Percentiles rank a stretch among this genome's conserved stretches.
Conservation (phyloP, 768 basidiomycete genomes). For the Calvatia gigantea region DNA sequence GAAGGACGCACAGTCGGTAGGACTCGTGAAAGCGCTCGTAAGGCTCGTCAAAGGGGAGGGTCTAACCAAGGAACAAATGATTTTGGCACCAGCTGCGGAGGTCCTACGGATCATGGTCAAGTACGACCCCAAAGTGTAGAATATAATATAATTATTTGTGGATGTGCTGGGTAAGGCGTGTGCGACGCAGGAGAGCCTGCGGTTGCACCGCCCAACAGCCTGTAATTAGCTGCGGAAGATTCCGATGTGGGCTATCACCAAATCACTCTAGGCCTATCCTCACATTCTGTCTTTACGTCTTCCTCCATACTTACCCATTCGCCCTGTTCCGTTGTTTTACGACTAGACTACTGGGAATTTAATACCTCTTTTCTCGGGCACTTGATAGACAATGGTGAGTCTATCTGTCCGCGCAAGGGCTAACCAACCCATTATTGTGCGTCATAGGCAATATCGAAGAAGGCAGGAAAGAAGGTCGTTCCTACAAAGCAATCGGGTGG, state of each 20-base stretch:
- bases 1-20: conserved; percentile 47
- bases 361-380: neutral
- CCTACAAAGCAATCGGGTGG: conserved; percentile 61
- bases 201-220: neutral
- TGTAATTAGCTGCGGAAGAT: conserved; percentile 7
- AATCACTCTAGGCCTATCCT: neutral
- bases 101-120: conserved; percentile 35
- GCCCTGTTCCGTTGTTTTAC: neutral
- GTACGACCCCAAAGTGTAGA: neutral
- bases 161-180: neutral
- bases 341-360: neutral
- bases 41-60: conserved; percentile 42
- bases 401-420: neutral
- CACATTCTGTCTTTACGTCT: neutral
- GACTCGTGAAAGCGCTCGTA: conserved; percentile 51
- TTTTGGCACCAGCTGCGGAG: conserved; percentile 50
- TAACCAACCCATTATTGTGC: conserved; percentile 4
- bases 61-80: conserved; percentile 26
- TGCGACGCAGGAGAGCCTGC: neutral
- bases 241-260: neutral
- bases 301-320: neutral
- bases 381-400: conserved; percentile 17
- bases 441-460: conserved; percentile 81
- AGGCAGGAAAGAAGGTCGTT: conserved; percentile 81
- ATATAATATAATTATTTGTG: neutral